Evolutionary conservation across 2,329 filamentous ascomycete genomes (phyloP), one percentile per base, ranked within the genome.

Genomic region (Fusarium sp.): DNA sequence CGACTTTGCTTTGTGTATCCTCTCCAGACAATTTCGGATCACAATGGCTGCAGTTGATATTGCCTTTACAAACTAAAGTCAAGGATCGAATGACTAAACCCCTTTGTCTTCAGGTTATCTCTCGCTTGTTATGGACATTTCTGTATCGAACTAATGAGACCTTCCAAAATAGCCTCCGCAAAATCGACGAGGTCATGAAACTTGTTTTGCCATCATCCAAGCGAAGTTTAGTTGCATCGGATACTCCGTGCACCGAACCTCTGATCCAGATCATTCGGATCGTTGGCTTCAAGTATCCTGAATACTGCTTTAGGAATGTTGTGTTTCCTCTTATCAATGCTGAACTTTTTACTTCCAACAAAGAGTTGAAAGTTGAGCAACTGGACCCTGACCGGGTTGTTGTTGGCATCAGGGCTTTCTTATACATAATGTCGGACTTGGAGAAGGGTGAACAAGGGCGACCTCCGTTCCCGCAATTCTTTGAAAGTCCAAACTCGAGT

Each of bases 291-390:
- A 97, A 94, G 78, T 90, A 97, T 75, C 95, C 95, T 59, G 96
- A 99, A 77, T 92, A 97, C 72, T 98, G 95, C 82, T 97, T 98
- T 82, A 90, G 92, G 74, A 93, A 87, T 51, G 93, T 98, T 72
- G 94, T 99, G n/a, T 98, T 98, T 76, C 96, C 95, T 7, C 84
- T 99, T 41, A 93, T 99, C 78, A 97, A 97, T 79, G 94, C 94
- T 3, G 95, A 98, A 58, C 85, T 94, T n/a, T 96, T 98, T 79
- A 86, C 89, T 33, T 89, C 91, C 23, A 85, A 93, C 72, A 87
- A 91, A 76, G 93, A 97, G 48, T 84, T 96, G 45, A 94, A 90
- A 78, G 93, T 98, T 33, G 96, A 98, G 78, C 94, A 97, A 78
- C 87, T 99, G 69, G 96, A 99, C 70, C 96, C 97, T 1, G 97